Percentiles rank a stretch among this genome's conserved stretches.
phyloP scores from a whole-genome alignment of 2,329 filamentous ascomycete genomes.

The Onygena corvina region DNA sequence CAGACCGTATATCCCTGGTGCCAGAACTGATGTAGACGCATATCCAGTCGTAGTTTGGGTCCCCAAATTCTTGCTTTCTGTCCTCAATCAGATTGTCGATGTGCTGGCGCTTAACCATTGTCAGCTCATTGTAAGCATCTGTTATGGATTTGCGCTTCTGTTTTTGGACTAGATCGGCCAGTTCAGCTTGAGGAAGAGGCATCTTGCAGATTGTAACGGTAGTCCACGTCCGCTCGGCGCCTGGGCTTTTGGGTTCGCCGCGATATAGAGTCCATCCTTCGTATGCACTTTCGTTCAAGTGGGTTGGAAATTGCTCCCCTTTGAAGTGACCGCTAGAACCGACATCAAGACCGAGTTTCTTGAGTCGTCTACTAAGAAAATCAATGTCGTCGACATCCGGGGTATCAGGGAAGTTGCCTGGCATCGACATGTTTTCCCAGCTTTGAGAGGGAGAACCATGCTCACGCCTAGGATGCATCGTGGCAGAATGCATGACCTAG shows the following conservation, averaged over 20 bases:
- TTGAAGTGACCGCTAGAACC: not conserved
- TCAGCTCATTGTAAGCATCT: constrained; percentile 24
- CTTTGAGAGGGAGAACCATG: not conserved
- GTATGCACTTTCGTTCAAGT: constrained; percentile 13
- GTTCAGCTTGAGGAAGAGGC: constrained; percentile 24
- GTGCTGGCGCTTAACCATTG: constrained; percentile 22
- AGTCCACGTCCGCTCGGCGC: constrained; percentile 24
- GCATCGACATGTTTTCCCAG: not conserved
- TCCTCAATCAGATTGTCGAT: constrained; percentile 28
- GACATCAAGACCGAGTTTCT: constrained; percentile 10
- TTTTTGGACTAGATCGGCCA: constrained; percentile 23
- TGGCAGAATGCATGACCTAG: not conserved
- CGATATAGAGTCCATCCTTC: constrained; percentile 30
- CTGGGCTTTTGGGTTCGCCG: constrained; percentile 21
- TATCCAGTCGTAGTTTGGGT: constrained; percentile 27
- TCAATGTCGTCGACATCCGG: constrained; percentile 9
- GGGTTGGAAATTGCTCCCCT: constrained; percentile 2
- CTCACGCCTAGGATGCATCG: not conserved
- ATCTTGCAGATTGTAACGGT: constrained; percentile 23
- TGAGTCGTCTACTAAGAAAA: constrained; percentile 10
- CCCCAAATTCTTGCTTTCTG: constrained; percentile 18
- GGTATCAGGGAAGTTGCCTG: not conserved
- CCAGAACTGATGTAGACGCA: constrained; percentile 26
- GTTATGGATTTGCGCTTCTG: constrained; percentile 21
- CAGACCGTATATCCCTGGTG: constrained; percentile 19